These are phyloP conservation scores for Canavalia gladiata DNA, from an alignment of 306 rosid species.

Conservation along the genomic window DNA sequence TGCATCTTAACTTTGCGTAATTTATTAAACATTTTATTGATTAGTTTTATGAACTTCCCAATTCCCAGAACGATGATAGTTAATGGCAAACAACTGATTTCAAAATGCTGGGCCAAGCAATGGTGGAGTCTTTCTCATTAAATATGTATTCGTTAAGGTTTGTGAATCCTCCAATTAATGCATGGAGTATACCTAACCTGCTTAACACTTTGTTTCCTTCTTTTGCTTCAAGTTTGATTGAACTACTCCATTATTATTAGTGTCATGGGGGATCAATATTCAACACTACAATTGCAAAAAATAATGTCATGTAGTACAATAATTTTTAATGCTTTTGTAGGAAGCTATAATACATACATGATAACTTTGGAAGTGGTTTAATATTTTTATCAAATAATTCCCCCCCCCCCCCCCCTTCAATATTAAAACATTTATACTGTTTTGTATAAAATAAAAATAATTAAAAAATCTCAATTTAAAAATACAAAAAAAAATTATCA, in stretches of 20 bases:
- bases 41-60: not conserved
- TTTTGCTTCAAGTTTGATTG: not conserved
- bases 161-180: not conserved
- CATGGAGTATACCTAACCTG: too few species aligned
- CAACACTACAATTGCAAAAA: too few species aligned
- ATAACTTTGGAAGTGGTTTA: not conserved
- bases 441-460: too few species aligned
- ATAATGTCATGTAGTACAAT: not conserved
- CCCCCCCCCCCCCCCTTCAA: too few species aligned
- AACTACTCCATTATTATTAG: not conserved
- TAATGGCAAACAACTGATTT: slow-evolving; percentile 10
- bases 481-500: too few species aligned
- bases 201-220: not conserved
- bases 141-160: not conserved
- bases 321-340: not conserved
- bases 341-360: too few species aligned
- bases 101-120: not conserved
- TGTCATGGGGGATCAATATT: not conserved
- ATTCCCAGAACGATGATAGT: not conserved
- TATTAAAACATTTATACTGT: too few species aligned
- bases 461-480: too few species aligned
- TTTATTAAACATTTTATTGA: not conserved
- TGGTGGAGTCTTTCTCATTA: slow-evolving; percentile 5
- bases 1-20: slow-evolving; percentile 34
- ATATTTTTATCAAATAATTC: too few species aligned